A percentile compares a stretch with the other conserved stretches of the same genome.
These are phyloP conservation scores for Trichoderma brevicompactum DNA, from an alignment of 2,329 filamentous ascomycete genomes.

Conservation along the genomic window DNA sequence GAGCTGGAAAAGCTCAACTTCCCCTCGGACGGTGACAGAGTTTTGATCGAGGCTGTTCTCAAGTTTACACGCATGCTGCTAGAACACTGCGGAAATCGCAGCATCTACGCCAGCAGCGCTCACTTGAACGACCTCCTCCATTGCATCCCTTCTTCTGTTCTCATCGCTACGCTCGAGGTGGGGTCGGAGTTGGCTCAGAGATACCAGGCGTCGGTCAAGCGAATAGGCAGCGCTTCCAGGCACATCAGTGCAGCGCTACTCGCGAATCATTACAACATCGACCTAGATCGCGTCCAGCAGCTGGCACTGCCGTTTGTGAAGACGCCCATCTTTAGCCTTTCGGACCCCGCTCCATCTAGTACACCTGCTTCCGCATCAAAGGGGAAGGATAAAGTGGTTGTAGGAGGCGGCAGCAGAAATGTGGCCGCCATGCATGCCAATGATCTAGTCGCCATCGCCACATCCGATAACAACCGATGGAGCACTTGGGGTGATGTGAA, in stretches of 20 bases:
- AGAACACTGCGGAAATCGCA: slow-evolving; percentile 95
- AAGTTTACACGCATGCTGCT: slow-evolving; percentile 85
- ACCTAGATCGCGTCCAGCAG: slow-evolving; percentile 80
- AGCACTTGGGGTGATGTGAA: slow-evolving; percentile 80
- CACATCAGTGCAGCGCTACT: slow-evolving; percentile 74
- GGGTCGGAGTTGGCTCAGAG: slow-evolving; percentile 86
- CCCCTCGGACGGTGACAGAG: slow-evolving; percentile 74
- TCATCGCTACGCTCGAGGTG: slow-evolving; percentile 78
- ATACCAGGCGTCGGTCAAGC: slow-evolving; percentile 87
- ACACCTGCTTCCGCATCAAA: slow-evolving; percentile 65
- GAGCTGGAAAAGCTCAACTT: slow-evolving; percentile 65
- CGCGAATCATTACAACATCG: slow-evolving; percentile 81
- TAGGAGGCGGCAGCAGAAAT: slow-evolving; percentile 48
- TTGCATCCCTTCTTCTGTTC: slow-evolving; percentile 77
- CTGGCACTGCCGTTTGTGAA: slow-evolving; percentile 83
- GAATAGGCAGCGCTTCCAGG: slow-evolving; percentile 66
- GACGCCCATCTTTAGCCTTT: slow-evolving; percentile 59
- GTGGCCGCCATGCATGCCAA: slow-evolving; percentile 73
- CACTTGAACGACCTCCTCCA: slow-evolving; percentile 89
- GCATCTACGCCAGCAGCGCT: slow-evolving; percentile 91
- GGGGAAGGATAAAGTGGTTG: slow-evolving; percentile 70
- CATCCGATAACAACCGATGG: slow-evolving; percentile 64
- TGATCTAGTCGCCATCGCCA: slow-evolving; percentile 77
- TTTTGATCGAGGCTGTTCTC: slow-evolving; percentile 78
- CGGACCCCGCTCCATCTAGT: slow-evolving; percentile 57